A percentile compares a stretch with the other conserved stretches of the same genome.
These are phyloP conservation scores for Tilletia indica DNA, from an alignment of 1,284 basidiomycete genomes.

Conservation along the genomic window DNA sequence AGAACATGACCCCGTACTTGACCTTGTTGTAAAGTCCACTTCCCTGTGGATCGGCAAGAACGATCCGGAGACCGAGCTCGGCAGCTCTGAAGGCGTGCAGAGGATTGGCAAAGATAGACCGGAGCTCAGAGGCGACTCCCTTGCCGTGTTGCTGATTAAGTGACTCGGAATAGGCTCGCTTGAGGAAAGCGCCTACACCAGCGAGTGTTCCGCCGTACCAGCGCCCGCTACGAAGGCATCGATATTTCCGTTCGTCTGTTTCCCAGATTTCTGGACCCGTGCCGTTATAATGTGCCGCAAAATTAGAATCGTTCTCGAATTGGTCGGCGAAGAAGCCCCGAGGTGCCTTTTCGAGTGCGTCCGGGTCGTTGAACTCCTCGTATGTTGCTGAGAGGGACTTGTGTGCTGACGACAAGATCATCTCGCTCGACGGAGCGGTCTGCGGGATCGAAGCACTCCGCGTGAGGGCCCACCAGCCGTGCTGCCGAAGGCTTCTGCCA, in stretches of 20 bases:
- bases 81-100: neutral
- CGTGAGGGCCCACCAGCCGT: slow-evolving; percentile 36
- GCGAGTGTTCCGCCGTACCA: slow-evolving; percentile 92
- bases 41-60: slow-evolving; percentile 87
- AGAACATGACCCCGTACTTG: slow-evolving; percentile 81
- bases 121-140: slow-evolving; percentile 39
- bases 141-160: slow-evolving; percentile 36
- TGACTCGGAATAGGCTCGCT: slow-evolving; percentile 61
- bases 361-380: slow-evolving; percentile 22
- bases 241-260: slow-evolving; percentile 76
- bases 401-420: slow-evolving; percentile 39
- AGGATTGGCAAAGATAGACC: neutral
- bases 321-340: slow-evolving; percentile 81
- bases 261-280: slow-evolving; percentile 95
- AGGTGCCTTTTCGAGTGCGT: slow-evolving; percentile 35
- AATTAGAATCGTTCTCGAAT: slow-evolving; percentile 79
- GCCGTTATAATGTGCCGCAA: slow-evolving; percentile 79
- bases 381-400: slow-evolving; percentile 17
- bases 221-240: slow-evolving; percentile 92
- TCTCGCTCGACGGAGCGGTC: slow-evolving; percentile 25
- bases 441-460: slow-evolving; percentile 20
- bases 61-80: slow-evolving; percentile 47
- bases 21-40: slow-evolving; percentile 89
- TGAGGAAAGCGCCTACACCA: slow-evolving; percentile 78
- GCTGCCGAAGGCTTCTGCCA: slow-evolving; percentile 38